These are phyloP conservation scores for Mentha longifolia DNA, from an alignment of 257 asterid species.

Conservation along the genomic window DNA sequence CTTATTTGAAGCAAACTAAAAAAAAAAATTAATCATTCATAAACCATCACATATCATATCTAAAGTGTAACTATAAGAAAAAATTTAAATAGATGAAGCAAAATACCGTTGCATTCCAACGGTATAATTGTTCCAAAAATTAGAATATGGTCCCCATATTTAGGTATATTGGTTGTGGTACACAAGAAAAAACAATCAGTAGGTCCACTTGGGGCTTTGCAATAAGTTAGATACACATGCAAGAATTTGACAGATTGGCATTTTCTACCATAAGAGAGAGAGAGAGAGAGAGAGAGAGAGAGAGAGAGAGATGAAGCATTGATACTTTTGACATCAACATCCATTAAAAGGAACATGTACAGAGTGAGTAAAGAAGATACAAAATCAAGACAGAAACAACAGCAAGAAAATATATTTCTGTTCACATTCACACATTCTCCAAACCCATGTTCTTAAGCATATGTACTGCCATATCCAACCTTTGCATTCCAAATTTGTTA, in stretches of 20 bases:
- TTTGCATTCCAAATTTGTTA: conserved; percentile 34
- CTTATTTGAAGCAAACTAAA: no score
- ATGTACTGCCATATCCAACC: conserved; percentile 30
- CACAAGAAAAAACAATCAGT: conserved; percentile 28
- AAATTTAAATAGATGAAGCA: conserved; percentile 21
- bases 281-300: neutral
- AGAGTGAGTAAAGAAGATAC: conserved; percentile 16
- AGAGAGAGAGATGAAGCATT: neutral
- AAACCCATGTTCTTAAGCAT: conserved; percentile 32
- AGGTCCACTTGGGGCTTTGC: conserved; percentile 18
- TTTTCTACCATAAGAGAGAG: conserved; percentile 16
- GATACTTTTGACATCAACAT: conserved; percentile 37
- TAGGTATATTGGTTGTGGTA: conserved; percentile 15
- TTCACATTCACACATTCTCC: conserved; percentile 45
- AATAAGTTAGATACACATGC: conserved; percentile 32
- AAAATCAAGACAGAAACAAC: conserved; percentile 38
- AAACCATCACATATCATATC: neutral
- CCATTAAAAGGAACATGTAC: conserved; percentile 39
- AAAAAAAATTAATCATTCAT: no score
- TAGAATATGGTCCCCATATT: conserved; percentile 27
- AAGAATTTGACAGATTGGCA: conserved; percentile 35
- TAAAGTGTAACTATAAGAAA: neutral
- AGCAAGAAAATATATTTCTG: conserved; percentile 36
- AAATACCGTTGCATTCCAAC: neutral
- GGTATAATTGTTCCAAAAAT: conserved; percentile 7